Percentiles rank a stretch among this genome's conserved stretches.
phyloP scores from a whole-genome alignment of 108 stramenopile genomes.

The Discostella stelligeroides region DNA sequence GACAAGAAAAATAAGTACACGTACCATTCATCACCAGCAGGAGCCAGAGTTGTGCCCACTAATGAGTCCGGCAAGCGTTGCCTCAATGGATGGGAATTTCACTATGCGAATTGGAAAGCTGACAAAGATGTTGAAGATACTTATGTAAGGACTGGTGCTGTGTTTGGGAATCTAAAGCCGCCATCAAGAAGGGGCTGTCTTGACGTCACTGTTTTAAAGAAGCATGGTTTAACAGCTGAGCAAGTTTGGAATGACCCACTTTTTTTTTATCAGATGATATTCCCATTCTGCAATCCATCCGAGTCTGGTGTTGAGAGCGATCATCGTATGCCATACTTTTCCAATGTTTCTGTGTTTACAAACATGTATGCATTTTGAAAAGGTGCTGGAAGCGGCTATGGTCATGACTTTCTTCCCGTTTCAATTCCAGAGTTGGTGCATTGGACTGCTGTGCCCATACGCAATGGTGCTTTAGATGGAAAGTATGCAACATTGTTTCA shows the following conservation, averaged over 20 bases:
- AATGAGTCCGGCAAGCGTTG: too few relatives aligned
- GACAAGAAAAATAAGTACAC: neutral
- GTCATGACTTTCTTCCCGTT: neutral
- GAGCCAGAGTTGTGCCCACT: neutral
- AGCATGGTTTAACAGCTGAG: neutral
- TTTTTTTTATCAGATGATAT: conserved; percentile 19
- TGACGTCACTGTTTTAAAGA: neutral
- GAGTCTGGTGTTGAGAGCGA: conserved; percentile 18
- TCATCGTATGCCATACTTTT: conserved; percentile 15
- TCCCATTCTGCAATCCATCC: conserved; percentile 2
- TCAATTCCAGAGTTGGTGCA: neutral
- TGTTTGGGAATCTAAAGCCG: neutral
- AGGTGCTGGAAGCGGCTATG: neutral
- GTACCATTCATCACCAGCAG: neutral
- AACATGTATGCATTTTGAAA: neutral
- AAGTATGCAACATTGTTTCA: too few relatives aligned
- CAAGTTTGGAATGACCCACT: neutral
- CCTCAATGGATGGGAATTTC: neutral
- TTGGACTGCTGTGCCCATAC: too few relatives aligned
- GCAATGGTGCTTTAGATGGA: too few relatives aligned
- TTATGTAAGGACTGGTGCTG: neutral
- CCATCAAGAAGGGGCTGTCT: neutral
- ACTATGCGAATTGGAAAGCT: neutral
- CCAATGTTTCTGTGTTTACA: neutral
- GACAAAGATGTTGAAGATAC: neutral